Conservation (phyloP, 2,329 filamentous ascomycete genomes). For the Nothophoma quercina region DNA sequence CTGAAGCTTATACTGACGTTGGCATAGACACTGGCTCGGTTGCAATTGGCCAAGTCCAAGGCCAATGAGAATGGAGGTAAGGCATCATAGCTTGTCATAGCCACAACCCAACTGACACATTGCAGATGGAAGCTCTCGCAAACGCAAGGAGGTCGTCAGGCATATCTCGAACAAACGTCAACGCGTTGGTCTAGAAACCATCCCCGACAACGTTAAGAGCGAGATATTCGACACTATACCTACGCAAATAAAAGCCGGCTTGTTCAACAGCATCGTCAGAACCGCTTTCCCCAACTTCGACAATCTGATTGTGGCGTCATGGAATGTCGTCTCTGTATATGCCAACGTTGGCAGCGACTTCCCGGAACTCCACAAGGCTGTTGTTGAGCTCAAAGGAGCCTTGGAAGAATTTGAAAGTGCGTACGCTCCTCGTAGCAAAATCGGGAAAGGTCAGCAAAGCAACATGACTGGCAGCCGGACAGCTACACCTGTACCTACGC, state of each 20-base stretch:
- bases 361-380: constrained; percentile 32
- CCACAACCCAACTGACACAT: too few relatives aligned
- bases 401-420: constrained; percentile 35
- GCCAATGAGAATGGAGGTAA: constrained; percentile 3
- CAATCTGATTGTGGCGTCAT: constrained; percentile 39
- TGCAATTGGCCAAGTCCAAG: constrained; percentile 16
- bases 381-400: constrained; percentile 36
- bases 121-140: constrained; percentile 1
- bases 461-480: not conserved
- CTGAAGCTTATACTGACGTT: not conserved
- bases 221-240: constrained; percentile 33
- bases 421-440: constrained; percentile 7
- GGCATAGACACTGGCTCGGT: constrained; percentile 24
- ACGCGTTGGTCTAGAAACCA: constrained; percentile 27
- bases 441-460: constrained; percentile 1
- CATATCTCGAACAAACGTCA: constrained; percentile 40
- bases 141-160: constrained; percentile 19
- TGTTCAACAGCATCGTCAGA: constrained; percentile 39
- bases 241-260: constrained; percentile 30
- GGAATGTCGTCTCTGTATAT: constrained; percentile 44
- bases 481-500: not conserved
- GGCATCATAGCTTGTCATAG: too few relatives aligned
- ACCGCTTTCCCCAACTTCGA: constrained; percentile 41
- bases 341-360: constrained; percentile 35
- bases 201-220: constrained; percentile 34